Evolutionary conservation across 108 stramenopile species (phyloP), one percentile per base, ranked within the genome.

Genomic region (Conticribra weissflogii): DNA sequence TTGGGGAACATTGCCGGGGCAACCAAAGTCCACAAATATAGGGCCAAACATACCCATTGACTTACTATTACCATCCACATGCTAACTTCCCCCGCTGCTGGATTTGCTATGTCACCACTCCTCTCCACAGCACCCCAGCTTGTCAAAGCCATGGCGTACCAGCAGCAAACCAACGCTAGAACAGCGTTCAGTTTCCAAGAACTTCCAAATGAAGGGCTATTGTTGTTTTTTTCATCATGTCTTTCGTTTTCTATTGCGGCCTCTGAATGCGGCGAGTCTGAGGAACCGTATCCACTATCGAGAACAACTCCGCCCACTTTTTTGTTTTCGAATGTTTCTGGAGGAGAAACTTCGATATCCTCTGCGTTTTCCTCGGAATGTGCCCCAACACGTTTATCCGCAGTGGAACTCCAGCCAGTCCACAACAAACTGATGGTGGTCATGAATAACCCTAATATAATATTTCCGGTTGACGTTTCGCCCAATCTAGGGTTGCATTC

Each of bases 21-120:
- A 17, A 95, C 36, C 28, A 98, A 68, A 2, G 96, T 95, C 98
- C 98, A 98, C 0, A 81, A 41, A 70, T 98, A 98, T 18, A 98
- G 59, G 9, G 72, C 34, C 50, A 95, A 55, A 3, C 82, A 83
- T 18, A 92, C 55, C 97, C 97, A 97, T 63, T 98, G 98, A 15
- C 91, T 90, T 3, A 76, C 75, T 63, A 95, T 88, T 2, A 96
- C 78, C 51, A 98, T 88, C 94, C 95, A 97, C 97, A 97, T 97
- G 50, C 86, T 87, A 21, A 81, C 83, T 61, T 78, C 60, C 2
- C 93, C 92, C 1, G 88, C 87, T 32, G 85, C 71, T 17, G 94
- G 94, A 83, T 96, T 86, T 19, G 91, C 88, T 3, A 81, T 81
- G 54, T 66, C 60, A 18, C 91, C 91, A 31, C 84, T 76, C n/a